Percentiles rank a stretch among this genome's conserved stretches.
These are phyloP conservation scores for Microbotryum saponariae DNA, from an alignment of 1,284 basidiomycete genomes.

Conservation along the genomic window DNA sequence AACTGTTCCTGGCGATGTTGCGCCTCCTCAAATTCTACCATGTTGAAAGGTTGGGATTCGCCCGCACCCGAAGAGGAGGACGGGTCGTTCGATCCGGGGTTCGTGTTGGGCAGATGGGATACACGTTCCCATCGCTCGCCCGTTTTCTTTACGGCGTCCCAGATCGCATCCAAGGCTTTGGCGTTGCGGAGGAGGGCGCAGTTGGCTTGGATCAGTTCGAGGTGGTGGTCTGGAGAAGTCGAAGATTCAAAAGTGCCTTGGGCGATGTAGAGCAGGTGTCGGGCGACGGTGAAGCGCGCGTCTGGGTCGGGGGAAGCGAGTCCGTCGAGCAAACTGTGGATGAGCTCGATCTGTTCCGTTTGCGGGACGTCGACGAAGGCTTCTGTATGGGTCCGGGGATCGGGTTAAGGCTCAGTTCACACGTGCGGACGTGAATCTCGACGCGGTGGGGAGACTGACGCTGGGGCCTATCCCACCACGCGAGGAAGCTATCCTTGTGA, in stretches of 20 bases:
- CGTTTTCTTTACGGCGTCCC: constrained; percentile 83
- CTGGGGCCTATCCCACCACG: constrained; percentile 20
- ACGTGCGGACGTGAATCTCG: neutral
- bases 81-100: constrained; percentile 7
- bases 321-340: constrained; percentile 71
- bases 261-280: constrained; percentile 75
- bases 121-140: constrained; percentile 78
- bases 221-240: constrained; percentile 80
- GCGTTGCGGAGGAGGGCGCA: constrained; percentile 74
- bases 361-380: constrained; percentile 8
- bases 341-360: constrained; percentile 40
- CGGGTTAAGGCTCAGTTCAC: neutral
- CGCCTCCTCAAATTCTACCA: constrained; percentile 2
- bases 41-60: too few species aligned
- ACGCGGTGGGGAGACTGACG: constrained; percentile 15
- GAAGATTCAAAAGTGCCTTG: constrained; percentile 93
- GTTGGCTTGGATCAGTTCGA: constrained; percentile 94
- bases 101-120: constrained; percentile 39
- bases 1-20: constrained; percentile 64
- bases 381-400: constrained; percentile 6
- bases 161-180: constrained; percentile 74
- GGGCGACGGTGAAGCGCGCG: constrained; percentile 75
- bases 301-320: constrained; percentile 78
- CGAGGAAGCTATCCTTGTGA: constrained; percentile 29
- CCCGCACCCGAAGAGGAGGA: constrained; percentile 5